Conservation (phyloP, 2,329 filamentous ascomycete genomes). For the Monilinia vaccinii-corymbosi region DNA sequence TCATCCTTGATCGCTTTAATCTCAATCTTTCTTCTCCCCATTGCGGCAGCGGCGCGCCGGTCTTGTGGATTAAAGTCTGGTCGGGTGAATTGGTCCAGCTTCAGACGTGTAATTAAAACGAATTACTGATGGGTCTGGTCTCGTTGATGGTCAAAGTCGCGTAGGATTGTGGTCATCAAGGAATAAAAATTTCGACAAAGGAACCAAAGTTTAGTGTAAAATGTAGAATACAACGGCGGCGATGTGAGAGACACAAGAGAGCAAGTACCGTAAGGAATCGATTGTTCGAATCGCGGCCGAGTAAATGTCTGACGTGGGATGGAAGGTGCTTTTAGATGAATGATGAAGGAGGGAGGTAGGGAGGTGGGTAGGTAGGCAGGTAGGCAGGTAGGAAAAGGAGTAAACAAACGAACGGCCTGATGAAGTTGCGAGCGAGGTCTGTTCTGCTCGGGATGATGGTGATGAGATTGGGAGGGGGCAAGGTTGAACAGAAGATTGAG, state of each 20-base stretch:
- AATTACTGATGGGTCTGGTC: not conserved
- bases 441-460: not conserved
- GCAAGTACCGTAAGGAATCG: not conserved
- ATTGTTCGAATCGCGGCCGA: not conserved
- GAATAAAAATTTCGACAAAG: not conserved
- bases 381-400: not conserved
- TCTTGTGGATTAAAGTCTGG: constrained; percentile 21
- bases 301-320: constrained; percentile 9
- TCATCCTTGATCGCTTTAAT: constrained; percentile 99
- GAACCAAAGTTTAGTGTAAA: not conserved
- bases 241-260: not conserved
- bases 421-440: not conserved
- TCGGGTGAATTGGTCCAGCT: constrained; percentile 27
- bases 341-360: no score
- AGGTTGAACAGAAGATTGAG: not conserved
- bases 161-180: constrained; percentile 6
- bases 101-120: constrained; percentile 7
- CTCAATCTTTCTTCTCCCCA: constrained; percentile 99
- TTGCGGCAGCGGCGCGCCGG: constrained; percentile 36
- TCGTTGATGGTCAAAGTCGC: not conserved
- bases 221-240: not conserved
- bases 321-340: not conserved
- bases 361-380: no score
- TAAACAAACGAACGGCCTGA: not conserved
- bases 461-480: not conserved